Evolutionary conservation across 805 yeast genomes (phyloP).

Genomic region (Maudiozyma turicensis): DNA sequence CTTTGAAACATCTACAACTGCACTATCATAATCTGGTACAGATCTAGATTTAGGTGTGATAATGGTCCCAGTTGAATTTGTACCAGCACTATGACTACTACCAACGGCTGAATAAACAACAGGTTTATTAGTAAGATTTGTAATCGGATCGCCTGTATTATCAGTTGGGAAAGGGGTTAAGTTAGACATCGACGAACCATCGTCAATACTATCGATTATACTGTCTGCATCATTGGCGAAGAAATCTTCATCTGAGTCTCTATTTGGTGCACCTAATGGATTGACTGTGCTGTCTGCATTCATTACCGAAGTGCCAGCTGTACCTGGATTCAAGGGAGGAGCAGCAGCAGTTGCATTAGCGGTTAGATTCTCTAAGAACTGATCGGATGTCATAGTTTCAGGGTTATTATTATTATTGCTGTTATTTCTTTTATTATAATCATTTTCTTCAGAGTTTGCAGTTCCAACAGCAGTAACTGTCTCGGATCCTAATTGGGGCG

Average conservation of each 20-base stretch:
- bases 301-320: conserved; percentile 8
- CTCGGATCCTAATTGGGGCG: neutral
- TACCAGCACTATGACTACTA: neutral
- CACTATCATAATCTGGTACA: conserved; percentile 24
- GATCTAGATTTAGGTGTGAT: conserved; percentile 29
- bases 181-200: neutral
- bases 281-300: conserved; percentile 8
- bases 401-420: neutral
- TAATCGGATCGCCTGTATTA: neutral
- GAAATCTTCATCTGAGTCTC: conserved; percentile 44
- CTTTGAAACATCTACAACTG: conserved; percentile 25
- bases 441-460: neutral
- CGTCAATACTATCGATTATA: neutral
- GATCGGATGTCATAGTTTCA: conserved; percentile 20
- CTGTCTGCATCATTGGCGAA: conserved; percentile 26
- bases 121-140: neutral
- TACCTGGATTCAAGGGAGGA: neutral
- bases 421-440: neutral
- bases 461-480: neutral
- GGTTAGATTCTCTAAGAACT: conserved; percentile 28
- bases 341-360: conserved; percentile 26
- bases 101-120: neutral
- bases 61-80: conserved; percentile 18
- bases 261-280: conserved; percentile 9
- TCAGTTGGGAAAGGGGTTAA: neutral